Percentiles rank a stretch among this genome's conserved stretches.
Evolutionary conservation across 2,329 filamentous ascomycete genomes (phyloP).

Genomic region (Ophiocordyceps camponoti-rufipedis): DNA sequence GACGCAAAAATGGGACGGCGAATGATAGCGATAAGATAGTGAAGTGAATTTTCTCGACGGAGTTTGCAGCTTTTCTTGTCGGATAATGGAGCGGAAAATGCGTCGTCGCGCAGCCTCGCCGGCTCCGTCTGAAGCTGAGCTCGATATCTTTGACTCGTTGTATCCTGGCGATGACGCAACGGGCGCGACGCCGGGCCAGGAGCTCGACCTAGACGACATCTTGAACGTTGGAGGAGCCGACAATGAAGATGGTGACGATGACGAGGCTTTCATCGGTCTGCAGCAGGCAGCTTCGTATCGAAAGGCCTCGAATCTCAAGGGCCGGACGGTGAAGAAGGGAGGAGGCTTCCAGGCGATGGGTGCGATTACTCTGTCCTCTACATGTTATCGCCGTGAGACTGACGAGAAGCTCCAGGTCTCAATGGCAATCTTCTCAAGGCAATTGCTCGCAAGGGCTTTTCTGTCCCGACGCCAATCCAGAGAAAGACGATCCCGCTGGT

Average conservation of each 20-base stretch:
- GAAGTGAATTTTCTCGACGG: not conserved
- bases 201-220: constrained; percentile 42
- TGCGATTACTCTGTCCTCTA: constrained; percentile 12
- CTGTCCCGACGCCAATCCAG: constrained; percentile 92
- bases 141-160: constrained; percentile 71
- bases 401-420: constrained; percentile 31
- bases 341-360: constrained; percentile 95
- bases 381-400: not conserved
- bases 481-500: constrained; percentile 89
- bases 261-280: constrained; percentile 82
- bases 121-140: constrained; percentile 70
- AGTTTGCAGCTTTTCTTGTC: not conserved
- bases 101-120: constrained; percentile 59
- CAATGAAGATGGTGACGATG: constrained; percentile 36
- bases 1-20: not conserved
- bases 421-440: constrained; percentile 74
- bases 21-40: not conserved
- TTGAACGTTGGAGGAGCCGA: constrained; percentile 28
- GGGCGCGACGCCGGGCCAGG: constrained; percentile 18
- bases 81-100: constrained; percentile 30
- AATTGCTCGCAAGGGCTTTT: constrained; percentile 86
- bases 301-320: constrained; percentile 66
- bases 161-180: constrained; percentile 39
- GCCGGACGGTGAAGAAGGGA: constrained; percentile 78
- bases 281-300: constrained; percentile 76